Base-by-base conservation (phyloP, 1,284 basidiomycete genomes). In the Cutaneotrichosporon sp. region DNA sequence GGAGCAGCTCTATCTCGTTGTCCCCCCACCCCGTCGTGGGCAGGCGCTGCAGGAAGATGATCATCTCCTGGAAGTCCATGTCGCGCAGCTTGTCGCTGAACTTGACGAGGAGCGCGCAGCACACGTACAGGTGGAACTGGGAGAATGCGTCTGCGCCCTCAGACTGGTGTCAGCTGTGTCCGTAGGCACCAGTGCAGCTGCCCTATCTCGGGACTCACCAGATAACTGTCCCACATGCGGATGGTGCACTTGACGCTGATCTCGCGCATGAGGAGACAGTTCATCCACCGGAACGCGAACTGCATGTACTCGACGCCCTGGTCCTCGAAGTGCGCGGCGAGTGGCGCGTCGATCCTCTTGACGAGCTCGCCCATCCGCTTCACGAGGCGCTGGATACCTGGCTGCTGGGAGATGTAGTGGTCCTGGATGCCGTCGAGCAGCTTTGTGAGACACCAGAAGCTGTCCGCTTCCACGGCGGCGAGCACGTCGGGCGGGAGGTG, bases 221-320 rank as follows among this genome's bases (percentile, higher is more conserved):
- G 81, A 79, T 98, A 98, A 9, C 95, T 97, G 77, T 98, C 94
- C 94, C 94, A 98, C 94, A 97, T 97, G 60, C 94, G 85, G 58
- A 97, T 91, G 14, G 95, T 97, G 76, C 95, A 95, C 71, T 89
- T 87, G 57, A 97, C 92, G 69, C 88, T 94, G 68, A 98, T 90
- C 81, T 97, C 94, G 60, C 94, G 85, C 94, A 98, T 97, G 62
- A 97, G 83, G 56, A 98, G 81, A 75, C 95, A 97, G 75, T 98
- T 97, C 91, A 98, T 97, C 94, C 94, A 98, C 54, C 95, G 84
- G 80, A 98, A 98, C 43, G 95, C 93, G 69, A 97, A 98, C 76
- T 98, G 94, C 87, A 98, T 95, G 73, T 95, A 98, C 81, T 97
- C 93, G 69, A 98, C 93, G 69, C 90, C 91, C 78, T 98, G 89